Evolutionary conservation across 495 filamentous ascomycete species (phyloP).

Genomic region (Penicillium maclennaniae): DNA sequence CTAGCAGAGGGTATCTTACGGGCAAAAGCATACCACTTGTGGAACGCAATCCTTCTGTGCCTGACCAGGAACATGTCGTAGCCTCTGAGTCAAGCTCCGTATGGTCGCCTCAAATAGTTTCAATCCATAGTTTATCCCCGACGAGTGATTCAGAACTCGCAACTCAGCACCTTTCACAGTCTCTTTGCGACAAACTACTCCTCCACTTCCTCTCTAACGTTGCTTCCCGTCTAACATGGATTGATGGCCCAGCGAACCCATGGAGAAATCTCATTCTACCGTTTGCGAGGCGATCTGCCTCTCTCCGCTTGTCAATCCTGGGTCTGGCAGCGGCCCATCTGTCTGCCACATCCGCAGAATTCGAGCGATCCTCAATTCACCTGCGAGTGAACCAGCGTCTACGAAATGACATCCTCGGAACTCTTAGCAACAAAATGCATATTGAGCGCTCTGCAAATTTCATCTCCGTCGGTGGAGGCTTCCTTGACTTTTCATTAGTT

Average conservation of each 20-base stretch:
- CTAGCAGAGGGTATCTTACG: constrained; percentile 8
- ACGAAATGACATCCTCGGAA: constrained; percentile 8
- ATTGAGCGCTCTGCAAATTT: not conserved
- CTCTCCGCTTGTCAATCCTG: constrained; percentile 14
- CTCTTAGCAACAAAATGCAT: constrained; percentile 8
- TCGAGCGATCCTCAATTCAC: constrained; percentile 6
- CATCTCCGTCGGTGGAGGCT: not conserved
- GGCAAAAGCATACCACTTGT: constrained; percentile 5
- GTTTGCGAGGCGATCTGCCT: constrained; percentile 4
- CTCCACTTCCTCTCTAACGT: constrained; percentile 15
- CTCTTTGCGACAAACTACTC: constrained; percentile 11
- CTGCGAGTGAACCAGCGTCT: constrained; percentile 7
- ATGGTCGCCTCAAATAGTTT: not conserved
- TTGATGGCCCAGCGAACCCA: constrained; percentile 19
- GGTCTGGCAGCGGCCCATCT: constrained; percentile 20
- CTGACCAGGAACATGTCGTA: not conserved
- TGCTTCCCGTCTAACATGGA: constrained; percentile 14
- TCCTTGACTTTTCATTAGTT: not conserved
- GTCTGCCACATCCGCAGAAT: constrained; percentile 11
- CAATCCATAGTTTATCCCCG: not conserved
- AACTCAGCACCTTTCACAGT: not conserved
- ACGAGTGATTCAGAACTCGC: not conserved
- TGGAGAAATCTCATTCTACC: constrained; percentile 16
- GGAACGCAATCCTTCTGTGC: not conserved
- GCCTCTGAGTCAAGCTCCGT: too few relatives aligned